These are phyloP conservation scores for Taxillus chinensis DNA, from an alignment of 164 flowering plant species.

Conservation along the genomic window DNA sequence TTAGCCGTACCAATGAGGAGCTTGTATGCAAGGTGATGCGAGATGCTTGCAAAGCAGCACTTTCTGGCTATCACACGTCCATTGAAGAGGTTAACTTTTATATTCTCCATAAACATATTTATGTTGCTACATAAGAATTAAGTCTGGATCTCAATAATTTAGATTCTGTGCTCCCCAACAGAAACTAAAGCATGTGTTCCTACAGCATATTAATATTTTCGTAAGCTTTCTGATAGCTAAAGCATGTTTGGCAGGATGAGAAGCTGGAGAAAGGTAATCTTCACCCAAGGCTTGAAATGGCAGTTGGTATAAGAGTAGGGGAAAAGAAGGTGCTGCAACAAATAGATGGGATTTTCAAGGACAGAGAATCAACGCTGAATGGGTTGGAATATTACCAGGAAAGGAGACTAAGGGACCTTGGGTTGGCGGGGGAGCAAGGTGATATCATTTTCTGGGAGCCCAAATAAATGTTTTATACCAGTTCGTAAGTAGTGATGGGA, in stretches of 20 bases:
- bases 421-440: slow-evolving; percentile 83
- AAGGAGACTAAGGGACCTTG: slow-evolving; percentile 82
- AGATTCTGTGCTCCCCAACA: neutral
- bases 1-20: slow-evolving; percentile 82
- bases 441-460: slow-evolving; percentile 85
- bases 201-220: neutral
- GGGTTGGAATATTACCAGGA: slow-evolving; percentile 82
- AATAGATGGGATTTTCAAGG: slow-evolving; percentile 49
- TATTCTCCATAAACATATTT: neutral
- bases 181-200: neutral
- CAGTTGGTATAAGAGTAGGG: slow-evolving; percentile 67
- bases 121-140: too few relatives aligned
- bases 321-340: slow-evolving; percentile 81
- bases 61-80: slow-evolving; percentile 61
- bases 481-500: too few relatives aligned
- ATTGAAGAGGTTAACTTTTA: slow-evolving; percentile 57
- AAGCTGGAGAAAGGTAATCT: slow-evolving; percentile 39
- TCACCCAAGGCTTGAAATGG: slow-evolving; percentile 47
- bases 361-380: slow-evolving; percentile 55
- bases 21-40: slow-evolving; percentile 65
- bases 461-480: slow-evolving; percentile 19
- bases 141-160: too few relatives aligned
- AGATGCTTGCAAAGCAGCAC: slow-evolving; percentile 68
- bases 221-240: neutral
- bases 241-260: slow-evolving; percentile 48